Evolutionary conservation across 2,329 filamentous ascomycete genomes (phyloP), one percentile per base, ranked within the genome.

Genomic region (Berkeleyomyces rouxiae): DNA sequence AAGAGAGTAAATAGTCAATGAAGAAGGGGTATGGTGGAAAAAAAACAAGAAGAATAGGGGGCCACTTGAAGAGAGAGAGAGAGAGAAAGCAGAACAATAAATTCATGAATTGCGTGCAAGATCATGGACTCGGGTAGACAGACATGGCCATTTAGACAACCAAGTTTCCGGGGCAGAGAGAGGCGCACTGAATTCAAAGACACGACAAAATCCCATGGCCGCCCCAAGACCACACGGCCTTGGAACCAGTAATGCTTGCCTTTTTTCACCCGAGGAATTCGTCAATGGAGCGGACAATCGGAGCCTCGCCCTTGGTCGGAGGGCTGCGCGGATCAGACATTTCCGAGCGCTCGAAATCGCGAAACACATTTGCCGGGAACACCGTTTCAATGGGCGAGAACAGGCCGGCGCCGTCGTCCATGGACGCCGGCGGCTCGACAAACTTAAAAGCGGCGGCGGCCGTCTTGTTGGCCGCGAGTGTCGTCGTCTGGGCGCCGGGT

Each of bases 271-370:
- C 23, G 23, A 91, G 76, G 60, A 90, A 77, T 69, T 90, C 87
- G 70, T 88, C 85, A 68, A 92, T 92, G 64, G 85, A 90, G 63
- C 87, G 79, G 60, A 84, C 82, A 65, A 92, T 90, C 2, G 87
- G 86, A 64, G 82, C 83, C 70, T 87, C 85, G 46, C 87, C 87
- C 68, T 81, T 82, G 10, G 85, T 87, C 0, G 86, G 85, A 13
- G 87, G 87, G 70, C 87, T 90, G 67, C 88, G 76, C 11, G 88
- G 88, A 70, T 91, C 86, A 11, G 76, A 77, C 9, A 76, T 73
- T 65, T 80, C 77, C 2, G 74, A 68, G 9, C 79, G 80, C 44
- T 77, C 75, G 53, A 75, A 77, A 66, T 82, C 82, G 13, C 39
- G 44, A 63, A 80, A 78, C 0, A 78, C 75, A 66, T 83, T 77